Conservation (phyloP, 495 filamentous ascomycete species). For the Aspergillus asperescens region DNA sequence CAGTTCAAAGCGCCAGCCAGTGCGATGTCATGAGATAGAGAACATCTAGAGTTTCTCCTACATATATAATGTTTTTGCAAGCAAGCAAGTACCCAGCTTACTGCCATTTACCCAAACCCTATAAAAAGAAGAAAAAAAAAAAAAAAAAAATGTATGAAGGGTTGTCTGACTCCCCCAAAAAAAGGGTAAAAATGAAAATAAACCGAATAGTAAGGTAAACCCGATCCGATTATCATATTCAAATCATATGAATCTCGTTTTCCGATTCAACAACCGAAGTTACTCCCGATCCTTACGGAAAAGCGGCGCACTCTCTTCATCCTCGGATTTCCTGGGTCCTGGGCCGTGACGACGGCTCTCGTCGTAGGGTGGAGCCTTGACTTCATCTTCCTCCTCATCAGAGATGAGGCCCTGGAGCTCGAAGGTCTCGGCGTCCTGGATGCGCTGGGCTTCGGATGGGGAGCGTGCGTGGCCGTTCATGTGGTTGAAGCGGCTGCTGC, state of each 20-base stretch:
- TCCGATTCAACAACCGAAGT: not conserved
- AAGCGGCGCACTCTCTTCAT: conserved; percentile 34
- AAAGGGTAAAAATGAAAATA: too few species aligned
- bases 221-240: not conserved
- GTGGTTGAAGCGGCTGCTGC: conserved; percentile 1
- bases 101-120: too few species aligned
- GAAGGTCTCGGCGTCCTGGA: conserved; percentile 79
- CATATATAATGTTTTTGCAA: too few species aligned
- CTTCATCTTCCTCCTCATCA: conserved; percentile 62
- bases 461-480: conserved; percentile 54
- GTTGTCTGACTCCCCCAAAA: too few species aligned
- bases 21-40: too few species aligned
- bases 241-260: not conserved
- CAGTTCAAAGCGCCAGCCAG: too few species aligned
- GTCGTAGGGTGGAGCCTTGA: conserved; percentile 12
- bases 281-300: conserved; percentile 25
- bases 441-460: conserved; percentile 45
- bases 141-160: too few species aligned
- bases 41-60: too few species aligned
- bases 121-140: too few species aligned
- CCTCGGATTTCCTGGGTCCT: conserved; percentile 28
- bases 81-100: too few species aligned
- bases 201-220: too few species aligned
- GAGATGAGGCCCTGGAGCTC: conserved; percentile 87
- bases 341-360: conserved; percentile 3